These are phyloP conservation scores for Phytopythium montanum DNA, from an alignment of 352 stramenopile species.

Conservation along the genomic window DNA sequence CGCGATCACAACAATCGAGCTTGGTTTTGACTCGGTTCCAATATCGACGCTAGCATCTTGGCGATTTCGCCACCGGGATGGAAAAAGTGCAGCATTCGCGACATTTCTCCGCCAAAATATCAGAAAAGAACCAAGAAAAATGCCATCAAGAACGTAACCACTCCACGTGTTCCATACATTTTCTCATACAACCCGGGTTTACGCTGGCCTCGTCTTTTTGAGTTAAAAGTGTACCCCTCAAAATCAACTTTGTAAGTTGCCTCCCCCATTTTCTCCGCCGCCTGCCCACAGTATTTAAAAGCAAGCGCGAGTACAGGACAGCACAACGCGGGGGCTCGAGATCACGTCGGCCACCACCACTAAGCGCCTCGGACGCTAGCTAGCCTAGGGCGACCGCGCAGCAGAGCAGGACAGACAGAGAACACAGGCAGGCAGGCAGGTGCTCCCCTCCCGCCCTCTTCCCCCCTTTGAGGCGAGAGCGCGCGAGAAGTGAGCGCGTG, in stretches of 20 bases:
- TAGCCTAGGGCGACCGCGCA: neutral
- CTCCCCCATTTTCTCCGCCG: neutral
- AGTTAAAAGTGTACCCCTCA: neutral
- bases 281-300: conserved; percentile 3
- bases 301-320: neutral
- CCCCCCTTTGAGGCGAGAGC: too few relatives aligned
- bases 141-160: neutral
- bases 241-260: neutral
- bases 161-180: neutral
- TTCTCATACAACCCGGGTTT: neutral
- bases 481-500: too few relatives aligned
- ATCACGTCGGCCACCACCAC: too few relatives aligned
- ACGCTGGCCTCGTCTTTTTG: neutral
- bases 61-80: neutral
- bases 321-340: neutral
- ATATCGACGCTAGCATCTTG: too few relatives aligned
- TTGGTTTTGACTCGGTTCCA: too few relatives aligned
- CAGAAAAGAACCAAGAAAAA: neutral
- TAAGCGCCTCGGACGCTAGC: too few relatives aligned
- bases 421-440: neutral
- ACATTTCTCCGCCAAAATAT: neutral
- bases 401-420: neutral
- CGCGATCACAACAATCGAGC: neutral
- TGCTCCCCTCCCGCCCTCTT: neutral
- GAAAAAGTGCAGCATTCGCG: neutral